phyloP scores from a whole-genome alignment of 2,329 filamentous ascomycete species.

The Diplodia seriata region DNA sequence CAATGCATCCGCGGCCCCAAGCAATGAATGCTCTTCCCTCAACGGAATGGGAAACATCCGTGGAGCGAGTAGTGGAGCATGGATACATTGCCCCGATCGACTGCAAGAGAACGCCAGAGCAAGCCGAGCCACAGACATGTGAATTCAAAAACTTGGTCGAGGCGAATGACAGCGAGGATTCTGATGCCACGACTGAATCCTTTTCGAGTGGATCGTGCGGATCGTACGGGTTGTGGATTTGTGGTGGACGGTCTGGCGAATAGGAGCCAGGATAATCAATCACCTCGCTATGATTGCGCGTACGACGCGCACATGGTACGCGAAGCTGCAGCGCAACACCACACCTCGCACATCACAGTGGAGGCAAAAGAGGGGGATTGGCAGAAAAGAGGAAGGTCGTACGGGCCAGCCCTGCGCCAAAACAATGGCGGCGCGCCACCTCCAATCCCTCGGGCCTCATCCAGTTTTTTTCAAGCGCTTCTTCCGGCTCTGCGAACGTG shows the following conservation, averaged over 20 bases:
- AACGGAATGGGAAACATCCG: not conserved
- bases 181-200: not conserved
- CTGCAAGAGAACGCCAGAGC: not conserved
- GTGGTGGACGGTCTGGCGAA: not conserved
- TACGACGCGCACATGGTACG: not conserved
- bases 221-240: not conserved
- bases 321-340: slow-evolving; percentile 2
- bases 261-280: slow-evolving; percentile 2
- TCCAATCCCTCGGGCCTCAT: slow-evolving; percentile 12
- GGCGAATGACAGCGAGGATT: not conserved
- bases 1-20: not conserved
- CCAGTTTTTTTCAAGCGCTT: not conserved
- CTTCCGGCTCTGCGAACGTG: not conserved
- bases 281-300: slow-evolving; percentile 8
- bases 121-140: not conserved
- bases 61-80: slow-evolving; percentile 1
- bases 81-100: not conserved
- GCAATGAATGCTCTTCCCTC: not conserved
- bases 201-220: not conserved
- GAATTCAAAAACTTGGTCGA: not conserved
- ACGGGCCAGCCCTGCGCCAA: not conserved
- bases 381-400: slow-evolving; percentile 19
- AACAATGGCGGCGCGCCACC: slow-evolving; percentile 1
- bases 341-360: slow-evolving; percentile 8
- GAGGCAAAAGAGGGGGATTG: slow-evolving; percentile 14